phyloP scores from a whole-genome alignment of 495 filamentous ascomycete species.

The Parathielavia hyrcaniae region DNA sequence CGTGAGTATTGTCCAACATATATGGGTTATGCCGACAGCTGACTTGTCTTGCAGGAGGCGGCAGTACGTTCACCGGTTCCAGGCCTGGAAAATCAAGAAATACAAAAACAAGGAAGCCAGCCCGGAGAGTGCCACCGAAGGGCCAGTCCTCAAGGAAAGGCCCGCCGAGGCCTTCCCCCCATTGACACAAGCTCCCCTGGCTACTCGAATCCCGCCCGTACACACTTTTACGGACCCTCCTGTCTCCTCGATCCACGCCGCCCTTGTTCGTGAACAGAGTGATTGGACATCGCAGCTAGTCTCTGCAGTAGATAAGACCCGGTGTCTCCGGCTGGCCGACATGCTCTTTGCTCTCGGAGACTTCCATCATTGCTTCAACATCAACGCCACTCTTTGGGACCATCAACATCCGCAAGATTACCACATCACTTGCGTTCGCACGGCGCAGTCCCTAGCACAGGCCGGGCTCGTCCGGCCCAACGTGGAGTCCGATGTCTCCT shows the following conservation, averaged over 20 bases:
- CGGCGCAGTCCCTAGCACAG: conserved; percentile 11
- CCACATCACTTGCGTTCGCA: conserved; percentile 4
- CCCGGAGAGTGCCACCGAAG: not conserved
- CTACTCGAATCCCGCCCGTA: no score
- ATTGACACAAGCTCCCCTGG: no score
- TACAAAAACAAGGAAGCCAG: conserved; percentile 13
- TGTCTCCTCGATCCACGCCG: not conserved
- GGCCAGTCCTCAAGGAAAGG: not conserved
- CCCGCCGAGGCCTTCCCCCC: no score
- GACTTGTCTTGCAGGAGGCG: conserved; percentile 15
- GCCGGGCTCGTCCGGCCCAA: conserved; percentile 6
- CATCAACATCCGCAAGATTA: not conserved
- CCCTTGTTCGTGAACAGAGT: not conserved
- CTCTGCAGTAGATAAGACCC: not conserved
- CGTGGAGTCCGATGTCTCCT: not conserved
- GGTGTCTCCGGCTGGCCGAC: conserved; percentile 4
- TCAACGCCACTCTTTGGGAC: conserved; percentile 1
- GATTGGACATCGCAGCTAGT: not conserved
- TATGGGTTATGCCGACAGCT: not conserved
- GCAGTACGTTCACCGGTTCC: conserved; percentile 21
- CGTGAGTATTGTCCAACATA: conserved; percentile 17
- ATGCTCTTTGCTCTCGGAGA: conserved; percentile 18
- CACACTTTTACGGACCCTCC: no score
- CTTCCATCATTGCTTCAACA: conserved; percentile 5
- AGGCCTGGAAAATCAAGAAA: conserved; percentile 19